These are phyloP conservation scores for Fomitopsis betulina DNA, from an alignment of 1,284 basidiomycete genomes.

Conservation along the genomic window DNA sequence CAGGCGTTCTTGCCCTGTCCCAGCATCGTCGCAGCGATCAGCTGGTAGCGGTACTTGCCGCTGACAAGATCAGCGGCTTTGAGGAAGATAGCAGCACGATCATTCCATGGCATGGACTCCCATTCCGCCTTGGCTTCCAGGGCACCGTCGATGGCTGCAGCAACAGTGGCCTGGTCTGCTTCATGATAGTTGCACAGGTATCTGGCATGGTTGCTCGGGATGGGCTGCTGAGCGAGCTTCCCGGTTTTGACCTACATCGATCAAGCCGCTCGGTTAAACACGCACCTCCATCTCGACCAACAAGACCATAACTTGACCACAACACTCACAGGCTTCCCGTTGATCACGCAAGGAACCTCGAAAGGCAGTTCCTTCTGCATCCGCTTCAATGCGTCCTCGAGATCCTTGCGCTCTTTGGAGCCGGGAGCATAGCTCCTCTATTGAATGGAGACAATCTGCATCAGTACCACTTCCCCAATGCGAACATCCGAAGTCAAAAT, in stretches of 20 bases:
- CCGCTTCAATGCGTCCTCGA: conserved; percentile 74
- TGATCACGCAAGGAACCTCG: conserved; percentile 90
- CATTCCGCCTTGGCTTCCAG: conserved; percentile 84
- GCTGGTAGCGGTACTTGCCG: conserved; percentile 91
- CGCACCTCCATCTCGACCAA: not conserved
- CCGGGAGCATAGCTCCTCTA: conserved; percentile 71
- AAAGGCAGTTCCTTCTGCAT: conserved; percentile 84
- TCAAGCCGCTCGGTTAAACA: not conserved
- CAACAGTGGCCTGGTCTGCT: conserved; percentile 75
- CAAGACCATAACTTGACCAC: not conserved
- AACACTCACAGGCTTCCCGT: conserved; percentile 77
- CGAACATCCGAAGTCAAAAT: not conserved
- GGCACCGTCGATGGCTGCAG: conserved; percentile 84
- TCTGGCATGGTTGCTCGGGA: conserved; percentile 81
- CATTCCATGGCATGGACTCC: conserved; percentile 95
- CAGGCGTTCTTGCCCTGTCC: conserved; percentile 99
- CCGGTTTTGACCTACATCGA: conserved; percentile 74
- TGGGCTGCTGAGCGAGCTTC: conserved; percentile 71
- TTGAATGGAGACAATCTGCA: not conserved
- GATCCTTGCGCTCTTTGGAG: conserved; percentile 73
- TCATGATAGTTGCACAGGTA: conserved; percentile 88
- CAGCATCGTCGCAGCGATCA: conserved; percentile 96
- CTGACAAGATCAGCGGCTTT: conserved; percentile 94
- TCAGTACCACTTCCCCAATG: not conserved
- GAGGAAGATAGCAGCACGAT: conserved; percentile 96